These are phyloP conservation scores for Halophytophthora batemanensis DNA, from an alignment of 352 stramenopile genomes.

Conservation along the genomic window DNA sequence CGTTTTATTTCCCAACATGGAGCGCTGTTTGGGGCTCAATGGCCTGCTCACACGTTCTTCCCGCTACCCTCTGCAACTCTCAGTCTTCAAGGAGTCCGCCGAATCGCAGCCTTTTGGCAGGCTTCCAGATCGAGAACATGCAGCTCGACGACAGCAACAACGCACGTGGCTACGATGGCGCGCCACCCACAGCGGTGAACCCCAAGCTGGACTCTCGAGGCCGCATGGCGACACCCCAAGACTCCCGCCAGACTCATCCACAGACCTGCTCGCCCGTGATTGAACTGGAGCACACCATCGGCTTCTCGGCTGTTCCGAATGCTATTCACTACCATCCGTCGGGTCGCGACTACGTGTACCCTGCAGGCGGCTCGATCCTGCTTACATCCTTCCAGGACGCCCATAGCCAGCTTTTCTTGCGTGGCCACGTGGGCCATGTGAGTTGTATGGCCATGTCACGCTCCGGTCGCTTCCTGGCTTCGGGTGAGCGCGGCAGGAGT, in stretches of 20 bases:
- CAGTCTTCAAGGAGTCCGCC: not conserved
- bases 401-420: constrained; percentile 81
- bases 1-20: not conserved
- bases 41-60: no score
- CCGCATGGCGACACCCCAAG: constrained; percentile 1
- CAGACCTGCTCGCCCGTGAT: constrained; percentile 28
- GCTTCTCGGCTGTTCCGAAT: constrained; percentile 79
- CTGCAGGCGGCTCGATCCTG: constrained; percentile 85
- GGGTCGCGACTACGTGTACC: constrained; percentile 81
- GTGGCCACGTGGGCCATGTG: constrained; percentile 82
- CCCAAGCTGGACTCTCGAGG: constrained; percentile 10
- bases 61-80: not conserved
- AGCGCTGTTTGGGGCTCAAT: no score
- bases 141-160: constrained; percentile 28
- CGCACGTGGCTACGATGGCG: constrained; percentile 12
- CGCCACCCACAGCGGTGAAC: constrained; percentile 2
- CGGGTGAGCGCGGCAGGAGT: constrained; percentile 72
- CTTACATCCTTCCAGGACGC: constrained; percentile 71
- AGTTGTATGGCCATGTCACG: constrained; percentile 75
- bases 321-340: constrained; percentile 85
- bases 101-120: no score
- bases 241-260: constrained; percentile 1
- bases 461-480: constrained; percentile 79
- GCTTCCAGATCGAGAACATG: constrained; percentile 15
- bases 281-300: constrained; percentile 93